Conservation (phyloP, 805 yeast genomes). For the Maudiozyma turicensis region DNA sequence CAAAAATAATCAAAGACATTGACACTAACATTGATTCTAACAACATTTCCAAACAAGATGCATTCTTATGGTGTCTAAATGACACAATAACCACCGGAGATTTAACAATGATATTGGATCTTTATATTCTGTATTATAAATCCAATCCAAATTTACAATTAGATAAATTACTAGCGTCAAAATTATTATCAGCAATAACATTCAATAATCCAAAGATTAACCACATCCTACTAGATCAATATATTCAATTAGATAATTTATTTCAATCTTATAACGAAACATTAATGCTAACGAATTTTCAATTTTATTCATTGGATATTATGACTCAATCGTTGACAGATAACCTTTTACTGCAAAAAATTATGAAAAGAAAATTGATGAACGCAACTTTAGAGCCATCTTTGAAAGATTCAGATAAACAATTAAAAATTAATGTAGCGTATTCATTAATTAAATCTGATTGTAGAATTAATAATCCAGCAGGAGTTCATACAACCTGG, state of each 20-base stretch:
- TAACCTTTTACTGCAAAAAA: conserved; percentile 10
- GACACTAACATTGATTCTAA: neutral
- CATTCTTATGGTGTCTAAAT: conserved; percentile 10
- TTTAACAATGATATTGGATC: conserved; percentile 14
- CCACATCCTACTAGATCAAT: conserved; percentile 10
- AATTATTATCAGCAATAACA: conserved; percentile 13
- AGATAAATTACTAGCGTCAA: conserved; percentile 3
- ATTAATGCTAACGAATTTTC: conserved; percentile 7
- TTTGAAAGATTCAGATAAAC: conserved; percentile 5
- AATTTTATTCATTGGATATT: conserved; percentile 13
- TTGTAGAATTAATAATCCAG: conserved; percentile 14
- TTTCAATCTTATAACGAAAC: conserved; percentile 1
- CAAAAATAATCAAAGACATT: neutral
- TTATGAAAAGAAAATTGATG: conserved; percentile 10
- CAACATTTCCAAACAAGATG: neutral
- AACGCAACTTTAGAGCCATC: conserved; percentile 2
- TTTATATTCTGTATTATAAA: conserved; percentile 13
- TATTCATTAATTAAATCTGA: conserved; percentile 17
- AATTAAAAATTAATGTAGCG: conserved; percentile 12
- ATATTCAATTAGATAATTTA: conserved; percentile 8
- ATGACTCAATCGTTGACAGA: conserved; percentile 15
- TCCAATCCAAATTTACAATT: conserved; percentile 5
- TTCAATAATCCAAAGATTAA: conserved; percentile 18
- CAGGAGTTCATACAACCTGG: conserved; percentile 23
- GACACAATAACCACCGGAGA: conserved; percentile 13